Percentiles rank a stretch among this genome's conserved stretches.
phyloP scores from a whole-genome alignment of 208 protist species.

The Wallacemonas rigidus region DNA sequence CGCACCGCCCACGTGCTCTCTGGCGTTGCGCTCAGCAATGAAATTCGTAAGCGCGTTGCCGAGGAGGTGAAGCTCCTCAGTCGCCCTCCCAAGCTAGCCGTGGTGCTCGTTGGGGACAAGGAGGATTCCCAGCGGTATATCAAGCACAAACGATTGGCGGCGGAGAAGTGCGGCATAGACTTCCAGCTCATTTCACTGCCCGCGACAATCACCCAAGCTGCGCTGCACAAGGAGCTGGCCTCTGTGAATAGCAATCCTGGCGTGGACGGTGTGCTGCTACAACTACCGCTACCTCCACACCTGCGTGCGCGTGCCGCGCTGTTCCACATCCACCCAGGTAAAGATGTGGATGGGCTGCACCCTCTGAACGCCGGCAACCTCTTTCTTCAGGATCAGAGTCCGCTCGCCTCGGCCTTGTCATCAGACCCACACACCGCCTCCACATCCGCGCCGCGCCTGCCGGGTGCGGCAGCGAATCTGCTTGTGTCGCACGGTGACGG shows the following conservation, averaged over 20 bases:
- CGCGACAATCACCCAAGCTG: slow-evolving; percentile 25
- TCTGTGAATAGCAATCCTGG: slow-evolving; percentile 33
- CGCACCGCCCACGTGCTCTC: slow-evolving; percentile 45
- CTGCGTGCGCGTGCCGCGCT: slow-evolving; percentile 76
- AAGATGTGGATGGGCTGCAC: slow-evolving; percentile 95
- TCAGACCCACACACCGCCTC: neutral
- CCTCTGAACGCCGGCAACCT: slow-evolving; percentile 89
- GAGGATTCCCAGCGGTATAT: slow-evolving; percentile 87
- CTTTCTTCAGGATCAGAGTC: slow-evolving; percentile 63
- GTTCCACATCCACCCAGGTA: slow-evolving; percentile 64
- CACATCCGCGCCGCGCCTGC: neutral
- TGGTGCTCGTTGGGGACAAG: slow-evolving; percentile 93
- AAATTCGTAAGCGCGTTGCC: slow-evolving; percentile 40
- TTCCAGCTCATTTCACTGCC: slow-evolving; percentile 42
- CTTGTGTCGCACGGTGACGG: slow-evolving; percentile 21
- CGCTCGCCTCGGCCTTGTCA: slow-evolving; percentile 25
- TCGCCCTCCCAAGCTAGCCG: slow-evolving; percentile 80
- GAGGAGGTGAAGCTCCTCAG: slow-evolving; percentile 31
- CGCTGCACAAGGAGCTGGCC: slow-evolving; percentile 44
- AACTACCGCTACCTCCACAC: slow-evolving; percentile 93
- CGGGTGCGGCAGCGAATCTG: neutral
- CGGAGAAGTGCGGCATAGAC: slow-evolving; percentile 48
- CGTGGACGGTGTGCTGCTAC: slow-evolving; percentile 86
- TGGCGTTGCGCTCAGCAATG: slow-evolving; percentile 39
- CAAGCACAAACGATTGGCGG: slow-evolving; percentile 45